A percentile compares a stretch with the other conserved stretches of the same genome.
Conservation (phyloP, 2,329 filamentous ascomycete species). For the Decorospora gaudefroyi region DNA sequence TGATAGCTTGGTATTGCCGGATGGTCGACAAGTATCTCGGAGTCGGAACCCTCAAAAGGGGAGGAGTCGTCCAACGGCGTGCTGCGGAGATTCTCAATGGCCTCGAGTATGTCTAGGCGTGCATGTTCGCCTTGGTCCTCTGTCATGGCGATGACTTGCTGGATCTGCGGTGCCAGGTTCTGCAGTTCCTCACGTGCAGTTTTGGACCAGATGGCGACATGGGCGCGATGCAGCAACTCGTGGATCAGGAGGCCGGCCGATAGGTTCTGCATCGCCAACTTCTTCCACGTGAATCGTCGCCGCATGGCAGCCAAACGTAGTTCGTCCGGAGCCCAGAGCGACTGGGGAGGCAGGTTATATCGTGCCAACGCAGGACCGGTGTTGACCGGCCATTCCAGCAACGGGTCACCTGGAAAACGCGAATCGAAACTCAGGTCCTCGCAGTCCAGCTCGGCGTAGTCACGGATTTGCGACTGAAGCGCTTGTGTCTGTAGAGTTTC, state of each 20-base stretch:
- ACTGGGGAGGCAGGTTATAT: slow-evolving; percentile 51
- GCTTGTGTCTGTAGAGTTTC: slow-evolving; percentile 20
- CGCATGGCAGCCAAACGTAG: slow-evolving; percentile 38
- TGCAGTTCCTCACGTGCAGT: slow-evolving; percentile 7
- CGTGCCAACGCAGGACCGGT: slow-evolving; percentile 43
- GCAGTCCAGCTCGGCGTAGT: slow-evolving; percentile 28
- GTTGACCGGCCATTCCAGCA: slow-evolving; percentile 48
- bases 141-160: slow-evolving; percentile 14
- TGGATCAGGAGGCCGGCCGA: slow-evolving; percentile 50
- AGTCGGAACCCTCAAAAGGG: slow-evolving; percentile 18
- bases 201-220: slow-evolving; percentile 8
- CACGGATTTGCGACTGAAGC: slow-evolving; percentile 17
- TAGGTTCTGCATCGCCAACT: slow-evolving; percentile 50
- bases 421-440: slow-evolving; percentile 39
- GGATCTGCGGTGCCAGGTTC: slow-evolving; percentile 30
- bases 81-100: slow-evolving; percentile 20
- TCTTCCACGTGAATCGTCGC: slow-evolving; percentile 49
- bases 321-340: slow-evolving; percentile 49
- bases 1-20: slow-evolving; percentile 39
- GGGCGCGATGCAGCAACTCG: slow-evolving; percentile 36
- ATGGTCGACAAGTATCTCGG: slow-evolving; percentile 14
- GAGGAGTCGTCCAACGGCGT: slow-evolving; percentile 13
- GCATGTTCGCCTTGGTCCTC: slow-evolving; percentile 4
- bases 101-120: slow-evolving; percentile 22
- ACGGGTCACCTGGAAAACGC: slow-evolving; percentile 28